phyloP scores from a whole-genome alignment of 2,329 filamentous ascomycete species.

The Monilinia laxa region DNA sequence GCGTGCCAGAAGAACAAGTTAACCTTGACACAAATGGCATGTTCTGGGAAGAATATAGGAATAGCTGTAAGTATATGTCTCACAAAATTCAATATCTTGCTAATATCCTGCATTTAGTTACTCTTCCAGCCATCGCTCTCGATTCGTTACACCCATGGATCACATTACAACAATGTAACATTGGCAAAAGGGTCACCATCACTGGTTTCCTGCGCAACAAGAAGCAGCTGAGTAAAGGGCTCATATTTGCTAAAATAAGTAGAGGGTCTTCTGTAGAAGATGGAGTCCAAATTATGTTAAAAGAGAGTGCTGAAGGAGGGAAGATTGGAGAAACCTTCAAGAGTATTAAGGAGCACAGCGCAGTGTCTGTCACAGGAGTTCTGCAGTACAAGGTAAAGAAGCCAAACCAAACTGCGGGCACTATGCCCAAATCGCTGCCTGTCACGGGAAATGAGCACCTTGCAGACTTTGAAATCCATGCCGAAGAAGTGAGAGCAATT shows the following conservation, averaged over 20 bases:
- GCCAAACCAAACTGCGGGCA: slow-evolving; percentile 7
- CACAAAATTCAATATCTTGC: slow-evolving; percentile 5
- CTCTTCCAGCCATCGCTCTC: slow-evolving; percentile 25
- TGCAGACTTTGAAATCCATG: slow-evolving; percentile 54
- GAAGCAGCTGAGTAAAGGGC: slow-evolving; percentile 63
- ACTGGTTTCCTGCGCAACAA: slow-evolving; percentile 72
- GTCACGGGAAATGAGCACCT: not conserved
- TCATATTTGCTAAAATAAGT: slow-evolving; percentile 64
- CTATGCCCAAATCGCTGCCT: not conserved
- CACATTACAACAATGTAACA: slow-evolving; percentile 17
- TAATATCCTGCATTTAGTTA: slow-evolving; percentile 23
- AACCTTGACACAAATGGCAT: slow-evolving; percentile 16
- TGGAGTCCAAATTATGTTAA: slow-evolving; percentile 38
- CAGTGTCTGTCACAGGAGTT: slow-evolving; percentile 18
- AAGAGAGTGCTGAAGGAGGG: slow-evolving; percentile 10
- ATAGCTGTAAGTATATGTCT: slow-evolving; percentile 30
- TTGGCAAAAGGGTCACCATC: slow-evolving; percentile 50
- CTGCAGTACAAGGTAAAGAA: slow-evolving; percentile 18
- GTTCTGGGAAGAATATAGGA: slow-evolving; percentile 36
- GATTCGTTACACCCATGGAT: slow-evolving; percentile 24
- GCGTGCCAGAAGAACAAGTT: slow-evolving; percentile 8
- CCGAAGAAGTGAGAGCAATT: slow-evolving; percentile 63
- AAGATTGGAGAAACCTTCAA: slow-evolving; percentile 16
- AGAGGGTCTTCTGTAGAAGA: slow-evolving; percentile 40
- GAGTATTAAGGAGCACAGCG: slow-evolving; percentile 24